A percentile compares a stretch with the other conserved stretches of the same genome.
phyloP scores from a whole-genome alignment of 371 early-diverging fungal species.

The Fennellomyces sp. region DNA sequence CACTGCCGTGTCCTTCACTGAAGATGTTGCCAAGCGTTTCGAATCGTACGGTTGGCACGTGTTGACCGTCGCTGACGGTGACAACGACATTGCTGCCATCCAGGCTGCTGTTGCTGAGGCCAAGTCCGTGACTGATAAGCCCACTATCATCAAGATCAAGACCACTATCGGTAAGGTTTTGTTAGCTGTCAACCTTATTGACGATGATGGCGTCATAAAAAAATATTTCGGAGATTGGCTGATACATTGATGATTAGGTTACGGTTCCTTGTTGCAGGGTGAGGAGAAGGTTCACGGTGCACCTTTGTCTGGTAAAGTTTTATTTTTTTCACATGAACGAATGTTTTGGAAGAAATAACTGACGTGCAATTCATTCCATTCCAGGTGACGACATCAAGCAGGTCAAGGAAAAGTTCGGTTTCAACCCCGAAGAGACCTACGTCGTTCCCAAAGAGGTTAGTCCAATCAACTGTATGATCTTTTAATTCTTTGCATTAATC shows the following conservation, averaged over 20 bases:
- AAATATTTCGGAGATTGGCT: conserved; percentile 4
- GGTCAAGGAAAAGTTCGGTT: conserved; percentile 83
- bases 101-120: conserved; percentile 78
- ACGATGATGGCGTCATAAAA: conserved; percentile 5
- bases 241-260: conserved; percentile 30
- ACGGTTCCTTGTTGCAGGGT: conserved; percentile 84
- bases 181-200: conserved; percentile 4
- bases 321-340: neutral
- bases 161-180: conserved; percentile 74
- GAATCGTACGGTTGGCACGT: conserved; percentile 96
- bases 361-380: too few relatives aligned
- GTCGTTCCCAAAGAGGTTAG: conserved; percentile 53
- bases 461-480: conserved; percentile 3
- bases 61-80: conserved; percentile 79
- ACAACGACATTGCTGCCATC: conserved; percentile 77
- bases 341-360: conserved; percentile 43
- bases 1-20: conserved; percentile 91
- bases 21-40: conserved; percentile 92
- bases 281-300: conserved; percentile 87
- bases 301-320: conserved; percentile 66
- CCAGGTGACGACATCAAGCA: conserved; percentile 81
- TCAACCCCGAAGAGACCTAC: conserved; percentile 76
- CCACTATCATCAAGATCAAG: conserved; percentile 85
- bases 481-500: neutral
- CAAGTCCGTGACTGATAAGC: conserved; percentile 84